Evolutionary conservation across 2,329 filamentous ascomycete genomes (phyloP), one percentile per base, ranked within the genome.

Genomic region (Curvularia eragrostidis): DNA sequence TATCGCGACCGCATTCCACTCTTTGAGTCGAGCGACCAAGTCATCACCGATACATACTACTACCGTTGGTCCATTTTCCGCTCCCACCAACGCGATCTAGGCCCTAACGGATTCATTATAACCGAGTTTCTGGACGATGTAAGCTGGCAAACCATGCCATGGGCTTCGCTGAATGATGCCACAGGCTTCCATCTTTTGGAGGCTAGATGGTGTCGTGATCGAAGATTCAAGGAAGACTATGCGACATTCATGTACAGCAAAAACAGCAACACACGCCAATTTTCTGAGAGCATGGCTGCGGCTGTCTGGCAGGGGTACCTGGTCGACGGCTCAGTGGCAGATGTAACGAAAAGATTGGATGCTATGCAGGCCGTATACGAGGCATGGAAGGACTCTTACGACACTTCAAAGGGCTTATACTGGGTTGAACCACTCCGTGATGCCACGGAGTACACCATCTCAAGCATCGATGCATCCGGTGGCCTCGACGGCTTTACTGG

Each of bases 101-200:
- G 79, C 8, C 55, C 73, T 2, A 67, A 76, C 15, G 78, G 79
- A 1, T 81, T 74, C 63, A 79, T 81, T n/a, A 77, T 77, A 0
- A 81, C 78, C 2, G 79, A 81, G 26, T 81, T 81, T 32, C 70
- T 81, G 10, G 73, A 79, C 58, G 77, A 81, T 46, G 79, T 81
- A 1, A 48, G 74, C 32, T 81, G 78, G 79, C 76, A 79, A 54
- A 73, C 75, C 0, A 65, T 72, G 34, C 79, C 79, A 0, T 81
- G 74, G 67, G 79, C 77, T 1, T 75, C 78, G 5, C 58, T 81
- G 38, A 80, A 80, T 50, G 78, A 81, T 61, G 79, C 79, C 1
- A 77, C 79, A 1, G 79, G 75, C 3, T 80, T 80, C 34, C 79
- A 81, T 59, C 62, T 81, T 5, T 72, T 75, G 6, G 79, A 81